Evolutionary conservation across 2,329 filamentous ascomycete species (phyloP).

Genomic region (Diaporthe humulicola): DNA sequence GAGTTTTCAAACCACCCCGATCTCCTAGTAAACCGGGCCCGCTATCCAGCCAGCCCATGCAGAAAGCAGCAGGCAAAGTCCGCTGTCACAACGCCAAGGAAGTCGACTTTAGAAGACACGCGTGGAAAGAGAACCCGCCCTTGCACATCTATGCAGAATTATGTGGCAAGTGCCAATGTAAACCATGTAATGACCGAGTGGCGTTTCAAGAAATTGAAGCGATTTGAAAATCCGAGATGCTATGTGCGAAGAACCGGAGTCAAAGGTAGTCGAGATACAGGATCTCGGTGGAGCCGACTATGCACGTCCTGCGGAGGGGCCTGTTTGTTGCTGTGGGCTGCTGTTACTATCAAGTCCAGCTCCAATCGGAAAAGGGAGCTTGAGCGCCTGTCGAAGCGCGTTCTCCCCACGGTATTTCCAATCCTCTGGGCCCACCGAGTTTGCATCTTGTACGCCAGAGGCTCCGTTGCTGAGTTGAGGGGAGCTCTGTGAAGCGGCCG

Average conservation of each 20-base stretch:
- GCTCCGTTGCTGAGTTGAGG: slow-evolving; percentile 31
- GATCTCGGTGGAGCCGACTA: slow-evolving; percentile 2
- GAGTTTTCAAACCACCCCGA: slow-evolving; percentile 11
- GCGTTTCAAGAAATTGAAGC: slow-evolving; percentile 18
- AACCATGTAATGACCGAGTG: slow-evolving; percentile 31
- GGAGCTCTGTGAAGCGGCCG: slow-evolving; percentile 7
- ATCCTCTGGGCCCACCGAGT: slow-evolving; percentile 25
- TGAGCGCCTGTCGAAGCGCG: slow-evolving; percentile 38
- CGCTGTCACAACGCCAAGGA: slow-evolving; percentile 32
- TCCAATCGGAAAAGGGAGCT: slow-evolving; percentile 32
- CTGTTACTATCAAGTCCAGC: slow-evolving; percentile 34
- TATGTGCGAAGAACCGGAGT: slow-evolving; percentile 21
- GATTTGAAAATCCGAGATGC: slow-evolving; percentile 9
- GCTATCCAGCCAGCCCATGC: slow-evolving; percentile 38
- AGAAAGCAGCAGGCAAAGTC: slow-evolving; percentile 28
- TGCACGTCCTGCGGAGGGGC: slow-evolving; percentile 33
- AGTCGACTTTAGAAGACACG: slow-evolving; percentile 35
- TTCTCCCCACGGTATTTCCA: slow-evolving; percentile 38
- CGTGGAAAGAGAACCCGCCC: slow-evolving; percentile 21
- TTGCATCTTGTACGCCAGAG: background rate
- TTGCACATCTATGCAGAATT: slow-evolving; percentile 37
- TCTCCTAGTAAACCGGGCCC: slow-evolving; percentile 27
- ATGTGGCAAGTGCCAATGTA: slow-evolving; percentile 28
- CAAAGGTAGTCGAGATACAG: background rate
- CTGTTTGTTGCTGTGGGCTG: slow-evolving; percentile 27